Base-by-base conservation (phyloP, 1,284 basidiomycete genomes). In the Apiotrichum gamsii region DNA sequence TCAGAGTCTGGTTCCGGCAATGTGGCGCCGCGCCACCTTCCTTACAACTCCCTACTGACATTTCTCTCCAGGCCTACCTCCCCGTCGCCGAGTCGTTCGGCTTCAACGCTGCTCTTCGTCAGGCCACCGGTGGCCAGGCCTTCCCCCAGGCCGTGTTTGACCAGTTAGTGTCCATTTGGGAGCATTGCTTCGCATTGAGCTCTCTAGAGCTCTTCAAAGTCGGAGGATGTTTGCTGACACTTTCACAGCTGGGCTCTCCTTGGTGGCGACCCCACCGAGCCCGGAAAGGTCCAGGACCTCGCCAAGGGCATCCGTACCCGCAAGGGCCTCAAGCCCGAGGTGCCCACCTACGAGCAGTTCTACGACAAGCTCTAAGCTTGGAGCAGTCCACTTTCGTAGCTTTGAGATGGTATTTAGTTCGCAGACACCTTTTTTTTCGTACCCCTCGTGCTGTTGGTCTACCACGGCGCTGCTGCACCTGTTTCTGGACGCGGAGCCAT, bases 141-240 rank as follows among this genome's bases (percentile, higher is more conserved):
- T 97, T 97, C 90, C 93, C 93, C 52, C 94, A 97, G 74, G 74
- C 77, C 62, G 93, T 97, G 68, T 90, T 97, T 72, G 90, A 95
- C 73, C 88, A 90, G 25, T 28, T 6, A 28, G 25, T n/a, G n/a
- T n/a, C n/a, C n/a, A n/a, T n/a, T n/a, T n/a, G n/a, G n/a, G n/a
- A n/a, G n/a, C n/a, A n/a, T n/a, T n/a, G n/a, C n/a, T n/a, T n/a
- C n/a, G n/a, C n/a, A n/a, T n/a, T n/a, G n/a, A n/a, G n/a, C n/a
- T n/a, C n/a, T n/a, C n/a, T n/a, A n/a, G n/a, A n/a, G n/a, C n/a
- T n/a, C n/a, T n/a, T n/a, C n/a, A n/a, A n/a, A n/a, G n/a, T n/a
- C n/a, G n/a, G n/a, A n/a, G n/a, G n/a, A n/a, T n/a, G n/a, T 28
- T 28, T 11, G 11, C 25, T 28, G 25, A 28, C 25, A 28, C 11